Conservation (phyloP, 257 asterid genomes). For the Thymus mandschuricus region DNA sequence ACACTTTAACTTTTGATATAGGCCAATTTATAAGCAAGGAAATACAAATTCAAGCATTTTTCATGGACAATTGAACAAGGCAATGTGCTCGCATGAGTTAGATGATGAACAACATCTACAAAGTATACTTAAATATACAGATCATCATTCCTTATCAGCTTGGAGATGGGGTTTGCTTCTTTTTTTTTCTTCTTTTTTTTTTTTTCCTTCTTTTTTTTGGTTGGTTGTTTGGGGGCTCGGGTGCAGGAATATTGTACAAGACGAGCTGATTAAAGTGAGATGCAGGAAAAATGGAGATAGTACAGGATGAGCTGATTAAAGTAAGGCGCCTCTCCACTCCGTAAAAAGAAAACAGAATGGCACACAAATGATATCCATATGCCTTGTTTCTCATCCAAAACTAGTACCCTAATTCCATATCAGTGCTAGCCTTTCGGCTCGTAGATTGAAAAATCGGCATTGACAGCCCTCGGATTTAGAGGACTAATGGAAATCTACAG, state of each 20-base stretch:
- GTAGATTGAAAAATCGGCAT: neutral
- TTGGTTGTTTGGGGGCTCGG: too few species aligned
- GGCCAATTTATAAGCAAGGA: neutral
- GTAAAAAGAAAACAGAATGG: conserved; percentile 16
- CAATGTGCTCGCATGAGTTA: conserved; percentile 13
- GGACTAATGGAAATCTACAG: neutral
- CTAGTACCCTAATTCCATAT: neutral
- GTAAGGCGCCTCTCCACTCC: conserved; percentile 13
- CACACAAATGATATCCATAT: conserved; percentile 18
- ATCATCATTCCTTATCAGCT: conserved; percentile 5
- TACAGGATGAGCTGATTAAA: conserved; percentile 15
- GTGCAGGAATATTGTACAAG: too few species aligned
- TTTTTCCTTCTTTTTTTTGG: too few species aligned
- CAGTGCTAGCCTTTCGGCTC: conserved; percentile 3
- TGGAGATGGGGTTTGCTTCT: neutral
- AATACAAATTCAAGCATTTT: neutral
- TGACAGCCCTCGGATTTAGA: conserved; percentile 4
- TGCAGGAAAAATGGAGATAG: conserved; percentile 3
- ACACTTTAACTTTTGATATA: conserved; percentile 20
- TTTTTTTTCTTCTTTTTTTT: too few species aligned
- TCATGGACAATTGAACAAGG: neutral
- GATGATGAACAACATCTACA: conserved; percentile 9
- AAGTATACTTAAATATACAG: conserved; percentile 9
- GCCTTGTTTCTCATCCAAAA: conserved; percentile 13
- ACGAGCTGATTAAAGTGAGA: neutral